Evolutionary conservation across 176 grass and related monocot species (phyloP), one percentile per base, ranked within the genome.

Genomic region (Miscanthus lutarioriparius): DNA sequence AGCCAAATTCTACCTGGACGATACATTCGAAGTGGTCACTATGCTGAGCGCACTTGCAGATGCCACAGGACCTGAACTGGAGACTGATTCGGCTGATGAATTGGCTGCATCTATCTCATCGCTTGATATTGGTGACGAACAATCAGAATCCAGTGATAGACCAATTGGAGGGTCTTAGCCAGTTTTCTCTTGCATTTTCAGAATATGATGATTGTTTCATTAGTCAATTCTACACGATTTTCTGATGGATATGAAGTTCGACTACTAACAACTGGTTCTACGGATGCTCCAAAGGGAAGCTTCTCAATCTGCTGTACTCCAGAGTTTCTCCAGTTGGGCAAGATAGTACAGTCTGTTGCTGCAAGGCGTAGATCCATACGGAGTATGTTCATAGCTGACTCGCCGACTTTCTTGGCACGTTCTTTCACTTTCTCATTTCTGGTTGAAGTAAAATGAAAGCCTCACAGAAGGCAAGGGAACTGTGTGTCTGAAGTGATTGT

Each of bases 1-100:
- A 79, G 95, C 92, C n/a, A 98, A 91, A 86, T 98, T 95, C 80
- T 98, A 98, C 86, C 84, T 98, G 80, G 95, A 98, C 22, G 95
- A 98, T 86, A 98, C 95, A 37, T 90, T 75, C 44, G 95, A 98
- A 72, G 95, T 98, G 23, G 58, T 93, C 76, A 98, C 51, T 72
- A 98, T 98, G 95, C 87, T 98, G 44, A 85, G 88, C 10, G 69
- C 83, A 41, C 82, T 98, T 23, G 91, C 91, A 14, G 85, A 95
- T 82, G 88, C 89, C 68, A 91, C 91, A 69, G 91, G 93, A 41
- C 17, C 47, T 53, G 85, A 87, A 54, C 64, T 72, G 49, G 65
- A 30, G 35, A 53, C 49, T 16, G 53, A 27, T 17, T 64, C 32
- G 2, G 71, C 62, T 2, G 41, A 91, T 80, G 85, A 87, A 39